These are phyloP conservation scores for Phytophthora pseudosyringae DNA, from an alignment of 352 stramenopile species.

Conservation along the genomic window DNA sequence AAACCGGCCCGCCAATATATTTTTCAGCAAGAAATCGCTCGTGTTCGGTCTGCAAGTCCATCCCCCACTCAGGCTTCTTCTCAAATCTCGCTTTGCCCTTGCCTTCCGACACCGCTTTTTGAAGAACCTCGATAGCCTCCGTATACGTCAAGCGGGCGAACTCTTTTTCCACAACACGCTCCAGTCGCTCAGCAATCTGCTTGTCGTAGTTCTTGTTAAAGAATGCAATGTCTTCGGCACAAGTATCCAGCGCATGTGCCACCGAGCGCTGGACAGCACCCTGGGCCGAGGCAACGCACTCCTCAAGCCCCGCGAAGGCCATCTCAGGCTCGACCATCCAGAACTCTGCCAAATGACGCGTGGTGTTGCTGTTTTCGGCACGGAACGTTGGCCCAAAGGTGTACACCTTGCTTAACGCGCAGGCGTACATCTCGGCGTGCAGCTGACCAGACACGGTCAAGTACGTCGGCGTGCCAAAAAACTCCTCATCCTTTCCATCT, in stretches of 20 bases:
- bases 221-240: constrained; percentile 93
- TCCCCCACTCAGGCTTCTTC: constrained; percentile 90
- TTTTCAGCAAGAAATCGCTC: constrained; percentile 95
- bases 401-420: constrained; percentile 97
- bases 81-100: constrained; percentile 77
- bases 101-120: constrained; percentile 59
- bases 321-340: constrained; percentile 98
- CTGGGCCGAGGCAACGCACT: constrained; percentile 96
- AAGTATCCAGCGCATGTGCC: constrained; percentile 79
- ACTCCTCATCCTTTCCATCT: constrained; percentile 91
- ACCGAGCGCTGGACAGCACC: constrained; percentile 92
- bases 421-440: constrained; percentile 97
- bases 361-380: constrained; percentile 98
- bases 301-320: constrained; percentile 72
- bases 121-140: constrained; percentile 94
- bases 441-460: constrained; percentile 94
- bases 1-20: constrained; percentile 83
- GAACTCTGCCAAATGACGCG: constrained; percentile 97
- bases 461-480: constrained; percentile 94
- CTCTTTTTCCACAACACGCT: constrained; percentile 79
- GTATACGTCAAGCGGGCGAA: constrained; percentile 96
- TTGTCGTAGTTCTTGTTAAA: constrained; percentile 93
- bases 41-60: constrained; percentile 97
- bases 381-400: constrained; percentile 99
- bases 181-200: constrained; percentile 81